Evolutionary conservation across 1,139 yeast species (phyloP), one percentile per base, ranked within the genome.

Genomic region (Arxiozyma heterogenica): DNA sequence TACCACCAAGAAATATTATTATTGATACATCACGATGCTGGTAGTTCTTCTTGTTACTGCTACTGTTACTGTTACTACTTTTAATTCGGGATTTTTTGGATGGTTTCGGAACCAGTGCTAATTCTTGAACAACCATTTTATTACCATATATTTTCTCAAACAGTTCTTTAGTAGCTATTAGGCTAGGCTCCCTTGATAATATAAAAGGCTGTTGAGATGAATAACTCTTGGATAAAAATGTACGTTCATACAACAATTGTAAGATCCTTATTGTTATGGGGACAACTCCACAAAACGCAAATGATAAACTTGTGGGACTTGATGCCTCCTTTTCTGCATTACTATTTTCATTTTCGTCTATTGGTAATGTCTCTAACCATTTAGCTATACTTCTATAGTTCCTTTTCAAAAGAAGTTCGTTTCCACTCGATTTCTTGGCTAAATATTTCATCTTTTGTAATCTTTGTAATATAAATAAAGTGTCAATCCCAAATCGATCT

Each of bases 281-380:
- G 2, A 68, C 64, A 0, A 66, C 63, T 15, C 72, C 72, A 55
- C 71, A 66, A 49, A 64, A 68, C 8, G 71, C 70, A 57, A 66
- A 68, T 2, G 67, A 60, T 15, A 64, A 60, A 42, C 63, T 67
- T n/a, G 48, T 56, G 0, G 65, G 65, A 6, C 59, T 52, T 1
- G 46, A 50, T 5, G 53, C 41, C 18, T 54, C 56, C 2, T 41
- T 41, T 21, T 41, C 42, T 9, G 57, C 54, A 30, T 51, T 51
- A 17, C 58, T 60, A 43, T 54, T 57, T 8, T 54, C 55, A 17
- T 54, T 55, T 11, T 58, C 61, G 25, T 60, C 63, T 8, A 56
- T 54, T 17, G 69, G 67, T 21, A 63, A 49, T 6, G 68, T 61
- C 39, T 64, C 59, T 46, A 65, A 51, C 62, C 65, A 59, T 21